Evolutionary conservation across 345 rosid species (phyloP).

Genomic region (Populus alba): DNA sequence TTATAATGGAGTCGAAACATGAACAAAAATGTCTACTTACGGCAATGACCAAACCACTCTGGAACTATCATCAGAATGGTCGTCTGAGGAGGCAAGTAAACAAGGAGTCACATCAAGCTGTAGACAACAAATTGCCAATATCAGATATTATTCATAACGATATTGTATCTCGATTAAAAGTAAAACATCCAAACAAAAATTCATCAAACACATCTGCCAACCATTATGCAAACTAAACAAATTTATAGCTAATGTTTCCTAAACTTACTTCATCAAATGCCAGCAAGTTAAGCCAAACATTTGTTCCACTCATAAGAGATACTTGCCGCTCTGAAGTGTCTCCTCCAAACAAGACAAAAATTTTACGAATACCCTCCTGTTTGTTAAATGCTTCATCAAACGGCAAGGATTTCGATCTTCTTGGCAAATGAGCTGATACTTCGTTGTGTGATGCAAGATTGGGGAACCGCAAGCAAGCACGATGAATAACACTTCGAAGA

Average conservation of each 20-base stretch:
- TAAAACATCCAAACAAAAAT: neutral
- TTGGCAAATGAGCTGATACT: conserved; percentile 38
- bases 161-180: neutral
- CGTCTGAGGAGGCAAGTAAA: conserved; percentile 61
- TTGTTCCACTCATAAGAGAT: conserved; percentile 95
- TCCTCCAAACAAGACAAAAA: conserved; percentile 88
- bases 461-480: conserved; percentile 76
- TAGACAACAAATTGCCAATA: conserved; percentile 29
- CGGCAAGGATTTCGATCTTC: conserved; percentile 28
- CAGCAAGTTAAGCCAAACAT: conserved; percentile 89
- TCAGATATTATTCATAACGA: conserved; percentile 16
- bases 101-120: conserved; percentile 90
- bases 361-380: conserved; percentile 41
- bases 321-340: conserved; percentile 96
- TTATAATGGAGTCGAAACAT: neutral
- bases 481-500: conserved; percentile 67
- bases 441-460: conserved; percentile 44
- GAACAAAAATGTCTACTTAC: conserved; percentile 45
- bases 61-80: conserved; percentile 41
- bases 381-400: conserved; percentile 27
- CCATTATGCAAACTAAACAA: conserved; percentile 2
- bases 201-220: neutral
- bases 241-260: conserved; percentile 5
- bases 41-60: conserved; percentile 74
- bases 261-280: conserved; percentile 73